Base-by-base conservation (phyloP, 2,329 filamentous ascomycete species). In the Arthroderma sp. region DNA sequence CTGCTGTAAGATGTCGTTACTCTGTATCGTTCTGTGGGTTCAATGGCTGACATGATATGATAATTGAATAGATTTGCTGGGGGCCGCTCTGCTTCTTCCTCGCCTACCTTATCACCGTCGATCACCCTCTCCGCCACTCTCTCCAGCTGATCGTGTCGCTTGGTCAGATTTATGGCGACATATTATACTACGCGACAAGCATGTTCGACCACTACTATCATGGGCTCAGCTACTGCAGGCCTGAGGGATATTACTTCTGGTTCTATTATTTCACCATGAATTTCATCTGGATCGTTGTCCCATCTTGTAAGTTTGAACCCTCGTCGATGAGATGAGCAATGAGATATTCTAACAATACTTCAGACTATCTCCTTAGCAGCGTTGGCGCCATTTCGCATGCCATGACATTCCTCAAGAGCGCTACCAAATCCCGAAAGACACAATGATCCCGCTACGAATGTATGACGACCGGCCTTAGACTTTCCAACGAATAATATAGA, bases 261-360 rank as follows among this genome's bases (percentile, higher is more conserved):
- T 66, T 72, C 36, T 82, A 82, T 59, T 82, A 77, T 57, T 71
- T 81, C 46, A 61, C 76, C 30, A 78, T 80, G 75, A 82, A 82
- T 55, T 70, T 71, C 42, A 75, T 80, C 57, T 82, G 78, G 78
- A 78, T 81, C 44, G 65, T 78, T 30, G 72, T 81, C 43, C 78
- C 78, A 4, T 62, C 60, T 15, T 62, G 74, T 77, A 59, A 65
- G 73, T 46, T 8, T 31, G 6, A 28, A 22, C 38, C 34, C 6
- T 29, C 15, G 28, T 8, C 2, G 27, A 30, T 43, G n/a, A 4
- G 4, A 9, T 41, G 29, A 29, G 10, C 27, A 6, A 15, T 29
- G 29, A 8, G 31, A 6, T 29, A 36, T 46, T 34, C 42, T 22
- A 39, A 36, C 29, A 38, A 10, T 9, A n/a, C 33, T 15, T 32